These are phyloP conservation scores for Dendrocalamus latiflorus DNA, from an alignment of 202 grass and related monocot genomes.

Conservation along the genomic window DNA sequence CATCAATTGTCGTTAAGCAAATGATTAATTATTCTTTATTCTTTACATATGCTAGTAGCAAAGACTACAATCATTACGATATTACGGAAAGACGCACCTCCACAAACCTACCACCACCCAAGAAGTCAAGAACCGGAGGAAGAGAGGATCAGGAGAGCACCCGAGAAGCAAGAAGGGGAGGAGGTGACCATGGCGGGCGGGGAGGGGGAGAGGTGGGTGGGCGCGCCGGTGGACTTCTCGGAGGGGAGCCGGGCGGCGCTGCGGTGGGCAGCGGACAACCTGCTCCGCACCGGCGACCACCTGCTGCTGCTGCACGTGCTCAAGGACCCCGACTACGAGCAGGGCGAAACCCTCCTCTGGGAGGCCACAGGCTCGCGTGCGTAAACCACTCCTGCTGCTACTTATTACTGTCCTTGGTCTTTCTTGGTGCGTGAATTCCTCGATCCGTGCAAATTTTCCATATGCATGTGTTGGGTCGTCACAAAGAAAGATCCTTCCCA, in stretches of 20 bases:
- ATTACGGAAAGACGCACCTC: too few relatives aligned
- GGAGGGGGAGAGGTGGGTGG: constrained; percentile 47
- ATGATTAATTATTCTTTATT: too few relatives aligned
- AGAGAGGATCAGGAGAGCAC: not conserved
- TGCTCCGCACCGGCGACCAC: constrained; percentile 64
- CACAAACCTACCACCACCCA: not conserved
- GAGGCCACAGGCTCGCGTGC: constrained; percentile 72
- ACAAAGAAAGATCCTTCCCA: not conserved
- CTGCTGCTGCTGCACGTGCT: constrained; percentile 68
- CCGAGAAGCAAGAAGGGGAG: not conserved
- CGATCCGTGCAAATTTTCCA: not conserved
- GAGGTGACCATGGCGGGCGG: constrained; percentile 14
- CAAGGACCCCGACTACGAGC: constrained; percentile 80
- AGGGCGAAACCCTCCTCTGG: constrained; percentile 83
- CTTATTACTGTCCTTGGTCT: not conserved
- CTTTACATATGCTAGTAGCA: too few relatives aligned
- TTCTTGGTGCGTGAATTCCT: not conserved
- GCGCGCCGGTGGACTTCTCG: constrained; percentile 74
- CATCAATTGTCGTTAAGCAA: too few relatives aligned
- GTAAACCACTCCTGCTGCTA: not conserved
- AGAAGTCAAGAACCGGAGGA: not conserved
- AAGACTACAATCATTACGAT: too few relatives aligned
- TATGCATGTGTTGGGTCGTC: not conserved
- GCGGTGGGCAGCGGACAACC: constrained; percentile 76
- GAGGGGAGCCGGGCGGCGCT: constrained; percentile 70